Evolutionary conservation across 2,329 filamentous ascomycete species (phyloP).

Genomic region (Xylariales sp.): DNA sequence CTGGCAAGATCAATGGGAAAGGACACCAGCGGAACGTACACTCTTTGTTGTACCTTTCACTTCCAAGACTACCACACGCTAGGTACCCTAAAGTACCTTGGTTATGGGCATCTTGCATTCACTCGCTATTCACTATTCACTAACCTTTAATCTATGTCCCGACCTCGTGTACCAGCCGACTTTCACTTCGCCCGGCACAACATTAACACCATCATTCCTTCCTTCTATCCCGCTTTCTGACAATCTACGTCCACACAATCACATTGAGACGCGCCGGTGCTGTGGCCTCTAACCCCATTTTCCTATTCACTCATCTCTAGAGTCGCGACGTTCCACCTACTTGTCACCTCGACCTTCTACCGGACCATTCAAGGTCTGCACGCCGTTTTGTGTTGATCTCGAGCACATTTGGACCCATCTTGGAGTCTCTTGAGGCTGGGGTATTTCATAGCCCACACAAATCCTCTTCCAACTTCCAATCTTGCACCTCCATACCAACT

Average conservation of each 20-base stretch:
- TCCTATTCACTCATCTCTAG: not conserved
- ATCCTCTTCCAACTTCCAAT: not conserved
- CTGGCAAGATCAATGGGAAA: not conserved
- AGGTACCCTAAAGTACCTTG: not conserved
- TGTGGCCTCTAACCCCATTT: not conserved
- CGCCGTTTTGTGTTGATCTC: not conserved
- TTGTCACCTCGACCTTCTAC: not conserved
- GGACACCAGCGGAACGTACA: not conserved
- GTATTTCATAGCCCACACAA: not conserved
- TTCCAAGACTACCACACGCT: not conserved
- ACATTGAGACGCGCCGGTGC: too few species aligned
- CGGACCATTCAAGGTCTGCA: not conserved
- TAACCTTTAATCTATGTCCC: not conserved
- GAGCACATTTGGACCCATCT: not conserved
- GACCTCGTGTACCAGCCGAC: not conserved
- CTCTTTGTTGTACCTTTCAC: not conserved
- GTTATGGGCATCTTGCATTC: not conserved
- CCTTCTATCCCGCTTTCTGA: not conserved
- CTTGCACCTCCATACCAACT: not conserved
- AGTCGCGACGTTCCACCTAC: not conserved
- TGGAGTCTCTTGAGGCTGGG: not conserved
- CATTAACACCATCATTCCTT: not conserved
- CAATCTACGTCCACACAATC: not conserved
- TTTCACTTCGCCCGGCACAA: conserved; percentile 8
- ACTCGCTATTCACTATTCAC: not conserved